Evolutionary conservation across 495 filamentous ascomycete genomes (phyloP).

Genomic region (Letharia lupina): DNA sequence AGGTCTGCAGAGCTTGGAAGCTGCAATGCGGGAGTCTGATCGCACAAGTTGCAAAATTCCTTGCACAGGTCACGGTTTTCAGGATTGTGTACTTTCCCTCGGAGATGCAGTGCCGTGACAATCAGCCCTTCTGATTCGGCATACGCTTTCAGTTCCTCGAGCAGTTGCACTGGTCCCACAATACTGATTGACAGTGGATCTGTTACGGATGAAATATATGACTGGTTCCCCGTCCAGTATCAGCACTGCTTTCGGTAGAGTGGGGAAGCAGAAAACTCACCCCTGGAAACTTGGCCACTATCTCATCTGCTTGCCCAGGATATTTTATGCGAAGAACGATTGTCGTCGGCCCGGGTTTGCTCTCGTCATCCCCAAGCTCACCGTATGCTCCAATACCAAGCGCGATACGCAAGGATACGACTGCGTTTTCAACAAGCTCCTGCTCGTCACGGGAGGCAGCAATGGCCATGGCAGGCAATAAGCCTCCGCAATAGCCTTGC

Average conservation of each 20-base stretch:
- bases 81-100: conserved; percentile 29
- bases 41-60: conserved; percentile 23
- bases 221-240: conserved; percentile 14
- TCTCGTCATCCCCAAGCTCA: conserved; percentile 26
- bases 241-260: background rate
- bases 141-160: conserved; percentile 19
- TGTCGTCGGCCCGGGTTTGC: conserved; percentile 19
- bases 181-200: conserved; percentile 27
- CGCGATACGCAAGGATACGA: conserved; percentile 23
- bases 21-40: conserved; percentile 13
- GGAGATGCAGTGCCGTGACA: conserved; percentile 8
- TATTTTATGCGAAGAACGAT: conserved; percentile 24
- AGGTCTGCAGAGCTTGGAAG: conserved; percentile 23
- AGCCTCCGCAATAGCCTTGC: conserved; percentile 27
- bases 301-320: conserved; percentile 25
- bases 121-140: background rate
- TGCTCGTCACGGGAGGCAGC: conserved; percentile 25
- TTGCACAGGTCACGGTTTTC: conserved; percentile 26
- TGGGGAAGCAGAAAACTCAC: conserved; percentile 9
- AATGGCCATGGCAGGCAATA: conserved; percentile 25
- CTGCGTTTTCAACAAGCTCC: conserved; percentile 23
- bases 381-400: conserved; percentile 29
- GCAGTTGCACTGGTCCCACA: conserved; percentile 19
- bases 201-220: conserved; percentile 27
- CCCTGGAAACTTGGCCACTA: conserved; percentile 22